Evolutionary conservation across 1,284 basidiomycete genomes (phyloP), one percentile per base, ranked within the genome.

Genomic region (Ceratobasidium sp.): DNA sequence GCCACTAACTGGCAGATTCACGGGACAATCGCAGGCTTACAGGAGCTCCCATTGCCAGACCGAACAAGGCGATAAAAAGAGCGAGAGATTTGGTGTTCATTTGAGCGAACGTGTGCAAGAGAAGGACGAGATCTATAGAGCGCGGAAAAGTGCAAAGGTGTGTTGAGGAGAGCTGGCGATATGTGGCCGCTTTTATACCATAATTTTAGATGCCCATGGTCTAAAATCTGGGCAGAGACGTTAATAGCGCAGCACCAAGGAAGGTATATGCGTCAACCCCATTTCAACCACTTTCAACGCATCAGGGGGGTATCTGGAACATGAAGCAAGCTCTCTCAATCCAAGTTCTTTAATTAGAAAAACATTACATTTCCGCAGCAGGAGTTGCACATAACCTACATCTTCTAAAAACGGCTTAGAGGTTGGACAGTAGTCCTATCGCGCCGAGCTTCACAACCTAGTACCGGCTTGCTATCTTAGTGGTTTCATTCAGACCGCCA

Each of bases 51-150:
- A 34, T 32, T 13, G 32, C 51, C 17, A 68, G 49, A n/a, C 66
- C 66, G 25, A 68, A 56, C 29, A 56, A 54, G 29, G 51, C 51
- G 37, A 56, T 13, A 29, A 68, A 29, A 32, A 52, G 19, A 56
- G 51, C 66, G 34, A 68, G 32, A 7, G 66, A 52, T 32, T 68
- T 68, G 11, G 66, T 46, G 6, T 68, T 9, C 66, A 68, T 68
- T 22, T 62, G 40, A 62, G 59, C n/a, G 59, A 62, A 62, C 17
- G 59, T 62, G 37, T 19, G 17, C 17, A 43, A 59, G 57, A 37
- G 59, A 62, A 40, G 40, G 59, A 40, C 17, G 59, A 62, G 37
- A 62, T n/a, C 59, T 62, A 22, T 7, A 40, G 51, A 22, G n/a
- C 51, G 51, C 19, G 22, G 51, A 22, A 52, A 52, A 22, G 51